A percentile compares a stretch with the other conserved stretches of the same genome.
These are phyloP conservation scores for Cryptosporidium meleagridis DNA, from an alignment of 169 alveolate genomes.

Conservation along the genomic window DNA sequence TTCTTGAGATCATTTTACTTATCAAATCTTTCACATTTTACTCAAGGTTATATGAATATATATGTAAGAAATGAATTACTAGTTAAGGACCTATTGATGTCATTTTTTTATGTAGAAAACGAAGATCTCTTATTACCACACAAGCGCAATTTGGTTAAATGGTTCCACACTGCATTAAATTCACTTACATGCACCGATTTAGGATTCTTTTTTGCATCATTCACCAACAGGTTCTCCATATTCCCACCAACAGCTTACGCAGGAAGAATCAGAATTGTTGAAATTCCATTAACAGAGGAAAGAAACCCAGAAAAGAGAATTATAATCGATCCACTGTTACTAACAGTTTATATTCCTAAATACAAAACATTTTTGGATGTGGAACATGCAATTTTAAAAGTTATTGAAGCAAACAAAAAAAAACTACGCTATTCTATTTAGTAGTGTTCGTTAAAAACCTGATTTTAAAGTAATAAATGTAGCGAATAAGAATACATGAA, in stretches of 20 bases:
- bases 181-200: not conserved
- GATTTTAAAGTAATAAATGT: too few species aligned
- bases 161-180: constrained; percentile 38
- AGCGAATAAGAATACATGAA: not conserved
- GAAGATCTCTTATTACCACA: constrained; percentile 20
- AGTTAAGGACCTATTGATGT: not conserved
- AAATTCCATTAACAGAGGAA: constrained; percentile 6
- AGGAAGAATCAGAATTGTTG: constrained; percentile 59
- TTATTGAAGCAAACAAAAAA: constrained; percentile 27
- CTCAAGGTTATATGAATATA: constrained; percentile 21
- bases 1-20: constrained; percentile 18
- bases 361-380: constrained; percentile 20
- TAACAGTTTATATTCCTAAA: constrained; percentile 29
- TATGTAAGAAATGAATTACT: not conserved
- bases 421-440: not conserved
- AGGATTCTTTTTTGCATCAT: constrained; percentile 47
- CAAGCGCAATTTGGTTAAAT: not conserved
- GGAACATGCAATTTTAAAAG: not conserved
- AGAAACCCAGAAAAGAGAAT: constrained; percentile 6
- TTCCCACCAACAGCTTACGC: constrained; percentile 52
- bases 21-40: not conserved
- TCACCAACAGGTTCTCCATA: not conserved
- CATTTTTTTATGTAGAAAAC: constrained; percentile 33
- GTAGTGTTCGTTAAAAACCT: not conserved
- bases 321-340: constrained; percentile 28